Base-by-base conservation (phyloP, 441 rosid genomes). In the Pelargonium citronellum region DNA sequence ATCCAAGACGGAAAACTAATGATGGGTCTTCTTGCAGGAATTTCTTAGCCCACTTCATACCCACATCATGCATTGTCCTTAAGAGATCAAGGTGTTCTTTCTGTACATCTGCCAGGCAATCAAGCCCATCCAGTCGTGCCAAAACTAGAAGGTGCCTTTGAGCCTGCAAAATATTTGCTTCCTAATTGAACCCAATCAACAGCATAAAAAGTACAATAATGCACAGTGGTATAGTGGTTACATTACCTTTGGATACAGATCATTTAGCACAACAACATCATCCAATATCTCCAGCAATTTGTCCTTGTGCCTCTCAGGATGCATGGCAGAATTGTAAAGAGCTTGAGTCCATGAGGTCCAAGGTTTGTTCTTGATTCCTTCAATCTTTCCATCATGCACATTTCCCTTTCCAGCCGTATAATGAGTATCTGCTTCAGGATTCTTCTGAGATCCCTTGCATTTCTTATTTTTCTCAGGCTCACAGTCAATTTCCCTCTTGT, bases 271-370 rank as follows among this genome's bases (percentile, higher is more conserved):
- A 58, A 87, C 88, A 10, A 87, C 70, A 75, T 85, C 82, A 39
- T 83, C 91, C 17, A 72, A 69, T 57, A 78, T 80, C 79, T 94
- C 96, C 79, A 91, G 78, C 73, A 87, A 74, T 39, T 74, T 74
- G 71, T 83, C 83, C 75, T 83, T 78, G 49, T 87, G 90, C 74
- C 34, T 83, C 77, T 87, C 95, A 34, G 99, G 99, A 69, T 84
- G 82, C 89, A 85, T 82, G 27, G 97, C 91, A n/a, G 86, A 85
- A 63, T 49, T 66, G 81, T 87, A 81, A 72, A 94, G 96, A 64
- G 94, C 85, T 71, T 87, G 90, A 70, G 91, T 86, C 96, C 95
- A 91, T 2, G 94, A 84, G 71, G 85, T 79, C 96, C 96, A 88
- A 3, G 73, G 72, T 75, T 85, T 91, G 46, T 80, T 53, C 37